Evolutionary conservation across 2,329 filamentous ascomycete species (phyloP).

Genomic region (Colletotrichum gloeosporioides): DNA sequence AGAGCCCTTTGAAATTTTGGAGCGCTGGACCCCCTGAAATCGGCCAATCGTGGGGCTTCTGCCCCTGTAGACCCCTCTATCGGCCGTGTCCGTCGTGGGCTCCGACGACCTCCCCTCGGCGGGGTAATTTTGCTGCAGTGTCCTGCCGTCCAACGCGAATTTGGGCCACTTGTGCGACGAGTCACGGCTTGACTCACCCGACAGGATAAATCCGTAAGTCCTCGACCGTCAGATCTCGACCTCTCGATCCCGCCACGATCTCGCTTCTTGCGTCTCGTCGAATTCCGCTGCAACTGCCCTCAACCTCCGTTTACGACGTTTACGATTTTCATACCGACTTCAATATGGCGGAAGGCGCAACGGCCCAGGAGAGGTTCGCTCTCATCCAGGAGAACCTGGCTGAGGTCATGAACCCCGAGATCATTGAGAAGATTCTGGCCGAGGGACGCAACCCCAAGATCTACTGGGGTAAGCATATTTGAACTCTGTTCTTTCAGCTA

Average conservation of each 20-base stretch:
- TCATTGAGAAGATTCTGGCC: constrained; percentile 75
- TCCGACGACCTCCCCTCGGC: constrained; percentile 22
- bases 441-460: constrained; percentile 76
- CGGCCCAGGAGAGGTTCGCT: constrained; percentile 66
- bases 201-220: neutral
- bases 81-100: constrained; percentile 7
- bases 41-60: constrained; percentile 9
- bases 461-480: constrained; percentile 74
- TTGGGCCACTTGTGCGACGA: constrained; percentile 10
- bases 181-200: constrained; percentile 15
- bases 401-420: constrained; percentile 84
- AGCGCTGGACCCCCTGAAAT: neutral
- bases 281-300: neutral
- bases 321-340: neutral
- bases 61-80: constrained; percentile 19
- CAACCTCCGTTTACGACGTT: neutral
- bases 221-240: neutral
- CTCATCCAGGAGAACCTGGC: constrained; percentile 83
- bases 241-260: neutral
- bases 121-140: constrained; percentile 21
- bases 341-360: constrained; percentile 36
- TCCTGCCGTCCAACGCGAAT: neutral
- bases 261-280: neutral
- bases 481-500: neutral
- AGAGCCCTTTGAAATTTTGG: constrained; percentile 12